A percentile compares a stretch with the other conserved stretches of the same genome.
Conservation (phyloP, 768 basidiomycete species). For the Tubosaeta sp. region DNA sequence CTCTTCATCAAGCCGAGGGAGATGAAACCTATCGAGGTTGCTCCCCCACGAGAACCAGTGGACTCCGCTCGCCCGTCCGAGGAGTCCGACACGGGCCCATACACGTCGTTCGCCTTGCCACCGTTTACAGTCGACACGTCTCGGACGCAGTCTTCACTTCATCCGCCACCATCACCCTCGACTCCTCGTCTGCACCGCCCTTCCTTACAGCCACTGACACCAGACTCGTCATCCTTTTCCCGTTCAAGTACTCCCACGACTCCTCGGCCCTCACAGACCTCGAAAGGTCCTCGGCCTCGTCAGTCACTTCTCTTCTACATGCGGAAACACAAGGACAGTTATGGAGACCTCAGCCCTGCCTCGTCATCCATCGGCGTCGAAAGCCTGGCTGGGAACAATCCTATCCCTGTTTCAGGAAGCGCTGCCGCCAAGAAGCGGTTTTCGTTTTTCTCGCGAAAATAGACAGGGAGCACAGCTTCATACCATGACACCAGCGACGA, state of each 20-base stretch:
- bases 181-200: constrained; percentile 20
- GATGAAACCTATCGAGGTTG: constrained; percentile 27
- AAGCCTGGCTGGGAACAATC: constrained; percentile 8
- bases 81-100: constrained; percentile 32
- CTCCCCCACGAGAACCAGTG: constrained; percentile 20
- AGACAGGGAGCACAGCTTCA: constrained; percentile 13
- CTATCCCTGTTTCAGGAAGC: constrained; percentile 3
- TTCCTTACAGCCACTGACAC: constrained; percentile 27
- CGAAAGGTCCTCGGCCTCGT: constrained; percentile 24
- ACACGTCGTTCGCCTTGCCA: constrained; percentile 29
- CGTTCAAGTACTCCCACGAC: constrained; percentile 30
- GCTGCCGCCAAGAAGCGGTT: constrained; percentile 24
- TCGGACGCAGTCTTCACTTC: constrained; percentile 19
- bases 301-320: constrained; percentile 30
- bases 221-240: constrained; percentile 29
- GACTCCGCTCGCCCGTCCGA: constrained; percentile 25
- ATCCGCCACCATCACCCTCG: constrained; percentile 18
- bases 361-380: constrained; percentile 22
- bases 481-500: constrained; percentile 17
- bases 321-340: constrained; percentile 22
- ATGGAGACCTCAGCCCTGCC: constrained; percentile 20
- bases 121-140: constrained; percentile 22
- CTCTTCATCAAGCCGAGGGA: constrained; percentile 27
- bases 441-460: constrained; percentile 30
- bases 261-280: constrained; percentile 22